phyloP scores from a whole-genome alignment of 768 basidiomycete species.

The Trametes villosa region DNA sequence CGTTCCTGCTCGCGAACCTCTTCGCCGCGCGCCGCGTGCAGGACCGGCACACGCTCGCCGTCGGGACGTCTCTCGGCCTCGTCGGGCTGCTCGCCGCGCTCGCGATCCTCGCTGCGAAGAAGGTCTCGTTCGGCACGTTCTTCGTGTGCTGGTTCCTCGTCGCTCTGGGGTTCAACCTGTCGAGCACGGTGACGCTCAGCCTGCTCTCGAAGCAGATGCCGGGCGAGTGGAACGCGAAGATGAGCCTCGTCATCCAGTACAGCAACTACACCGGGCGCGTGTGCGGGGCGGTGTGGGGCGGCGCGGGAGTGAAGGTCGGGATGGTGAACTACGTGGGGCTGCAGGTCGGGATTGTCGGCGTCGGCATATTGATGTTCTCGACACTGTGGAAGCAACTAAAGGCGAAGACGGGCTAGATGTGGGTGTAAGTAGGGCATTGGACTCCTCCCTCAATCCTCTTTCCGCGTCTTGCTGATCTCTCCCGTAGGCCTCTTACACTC shows the following conservation, averaged over 20 bases:
- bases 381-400: conserved; percentile 67
- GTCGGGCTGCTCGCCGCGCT: conserved; percentile 57
- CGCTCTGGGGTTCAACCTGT: conserved; percentile 74
- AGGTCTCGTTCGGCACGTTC: conserved; percentile 51
- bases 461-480: no score
- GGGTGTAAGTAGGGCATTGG: background rate
- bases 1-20: conserved; percentile 68
- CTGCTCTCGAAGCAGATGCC: conserved; percentile 73
- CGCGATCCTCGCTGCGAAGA: conserved; percentile 44
- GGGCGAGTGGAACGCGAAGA: conserved; percentile 58
- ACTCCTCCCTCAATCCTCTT: background rate
- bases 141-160: conserved; percentile 58
- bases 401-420: conserved; percentile 45
- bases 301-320: conserved; percentile 40
- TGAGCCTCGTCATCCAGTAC: conserved; percentile 66
- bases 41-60: conserved; percentile 60
- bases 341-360: conserved; percentile 61
- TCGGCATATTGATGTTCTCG: conserved; percentile 57
- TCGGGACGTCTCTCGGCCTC: conserved; percentile 55
- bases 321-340: conserved; percentile 64
- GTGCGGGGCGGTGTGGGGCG: conserved; percentile 70
- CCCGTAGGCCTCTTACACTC: no score
- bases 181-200: conserved; percentile 70
- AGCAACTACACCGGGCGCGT: conserved; percentile 71
- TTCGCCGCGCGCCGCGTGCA: conserved; percentile 59